Evolutionary conservation across 345 rosid genomes (phyloP).

Genomic region (Populus deltoides): DNA sequence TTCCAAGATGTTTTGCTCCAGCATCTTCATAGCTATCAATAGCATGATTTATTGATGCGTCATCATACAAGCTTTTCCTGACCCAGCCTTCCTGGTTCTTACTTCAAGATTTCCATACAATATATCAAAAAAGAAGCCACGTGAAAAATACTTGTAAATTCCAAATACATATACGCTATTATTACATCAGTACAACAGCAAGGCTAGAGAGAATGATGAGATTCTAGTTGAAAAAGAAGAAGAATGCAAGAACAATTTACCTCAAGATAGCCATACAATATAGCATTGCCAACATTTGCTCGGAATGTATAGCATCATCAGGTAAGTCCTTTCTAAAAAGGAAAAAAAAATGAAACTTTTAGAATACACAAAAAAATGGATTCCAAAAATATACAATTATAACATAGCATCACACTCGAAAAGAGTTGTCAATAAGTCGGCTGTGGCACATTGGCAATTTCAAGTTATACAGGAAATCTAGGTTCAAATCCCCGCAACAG

Average conservation of each 20-base stretch:
- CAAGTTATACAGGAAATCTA: too few species aligned
- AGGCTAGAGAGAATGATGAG: background rate
- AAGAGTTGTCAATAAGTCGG: too few species aligned
- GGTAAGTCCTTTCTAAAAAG: conserved; percentile 43
- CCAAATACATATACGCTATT: background rate
- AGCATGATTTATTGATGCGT: background rate
- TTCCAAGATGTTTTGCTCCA: background rate
- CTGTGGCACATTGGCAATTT: too few species aligned
- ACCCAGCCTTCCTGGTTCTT: background rate
- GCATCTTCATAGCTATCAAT: background rate
- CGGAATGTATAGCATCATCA: conserved; percentile 50
- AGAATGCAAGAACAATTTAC: conserved; percentile 29
- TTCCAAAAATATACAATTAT: background rate
- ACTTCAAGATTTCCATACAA: background rate
- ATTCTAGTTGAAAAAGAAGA: background rate
- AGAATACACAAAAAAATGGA: background rate
- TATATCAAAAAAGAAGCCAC: background rate
- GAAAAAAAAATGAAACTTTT: background rate
- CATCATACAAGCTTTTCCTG: background rate
- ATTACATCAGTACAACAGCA: background rate
- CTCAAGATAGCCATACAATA: conserved; percentile 86
- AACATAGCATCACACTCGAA: background rate
- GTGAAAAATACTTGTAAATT: too few species aligned
- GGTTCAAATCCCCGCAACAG: too few species aligned
- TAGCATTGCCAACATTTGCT: conserved; percentile 72